Percentiles rank a stretch among this genome's conserved stretches.
phyloP scores from a whole-genome alignment of 805 yeast species.

The Lipomyces chichibuensis region DNA sequence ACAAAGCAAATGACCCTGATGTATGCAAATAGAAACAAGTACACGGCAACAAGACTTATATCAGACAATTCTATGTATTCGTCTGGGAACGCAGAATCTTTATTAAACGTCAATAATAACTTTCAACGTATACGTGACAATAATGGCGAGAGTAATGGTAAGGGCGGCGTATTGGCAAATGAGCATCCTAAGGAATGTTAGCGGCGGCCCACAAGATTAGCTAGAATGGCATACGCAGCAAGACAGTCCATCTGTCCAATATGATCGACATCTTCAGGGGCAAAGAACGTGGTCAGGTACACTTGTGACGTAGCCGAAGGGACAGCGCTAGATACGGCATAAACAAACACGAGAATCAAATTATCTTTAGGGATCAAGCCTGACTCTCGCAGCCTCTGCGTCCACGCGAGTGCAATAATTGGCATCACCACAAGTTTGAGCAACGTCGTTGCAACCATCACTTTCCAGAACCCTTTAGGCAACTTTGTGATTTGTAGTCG shows the following conservation, averaged over 20 bases:
- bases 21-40: background rate
- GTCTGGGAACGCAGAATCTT: too few relatives aligned
- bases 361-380: constrained; percentile 67
- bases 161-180: constrained; percentile 73
- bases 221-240: constrained; percentile 55
- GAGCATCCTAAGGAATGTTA: constrained; percentile 42
- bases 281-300: constrained; percentile 84
- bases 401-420: constrained; percentile 71
- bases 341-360: constrained; percentile 66
- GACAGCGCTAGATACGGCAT: constrained; percentile 72
- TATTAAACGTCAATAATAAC: constrained; percentile 36
- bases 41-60: background rate
- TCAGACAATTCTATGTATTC: background rate
- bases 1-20: too few relatives aligned
- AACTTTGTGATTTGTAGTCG: constrained; percentile 62
- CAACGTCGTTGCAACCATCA: constrained; percentile 60
- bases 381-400: constrained; percentile 59
- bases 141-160: constrained; percentile 70
- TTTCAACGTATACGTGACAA: constrained; percentile 65
- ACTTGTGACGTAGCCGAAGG: constrained; percentile 90
- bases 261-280: constrained; percentile 61
- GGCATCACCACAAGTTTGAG: constrained; percentile 72
- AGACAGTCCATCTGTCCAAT: constrained; percentile 73
- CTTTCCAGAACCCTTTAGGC: constrained; percentile 67
- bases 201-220: background rate